These are phyloP conservation scores for Coemansia sp. DNA, from an alignment of 192 early-diverging fungal species.

Conservation along the genomic window DNA sequence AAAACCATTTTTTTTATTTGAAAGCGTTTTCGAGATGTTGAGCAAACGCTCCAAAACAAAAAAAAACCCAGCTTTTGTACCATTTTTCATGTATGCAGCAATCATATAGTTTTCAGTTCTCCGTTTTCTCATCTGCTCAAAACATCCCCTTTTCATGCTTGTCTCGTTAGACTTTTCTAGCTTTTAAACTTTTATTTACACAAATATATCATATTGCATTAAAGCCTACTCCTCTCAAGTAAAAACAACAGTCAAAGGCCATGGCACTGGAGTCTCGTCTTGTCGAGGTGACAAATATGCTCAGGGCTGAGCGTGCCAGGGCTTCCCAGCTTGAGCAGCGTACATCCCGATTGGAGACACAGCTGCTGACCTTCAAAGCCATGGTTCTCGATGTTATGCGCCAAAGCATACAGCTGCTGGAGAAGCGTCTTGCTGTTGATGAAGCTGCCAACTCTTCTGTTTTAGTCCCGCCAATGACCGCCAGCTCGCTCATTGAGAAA, in stretches of 20 bases:
- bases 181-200: too few relatives aligned
- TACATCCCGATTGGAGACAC: neutral
- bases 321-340: neutral
- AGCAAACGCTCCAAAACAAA: too few relatives aligned
- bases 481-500: neutral
- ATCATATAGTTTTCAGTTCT: too few relatives aligned
- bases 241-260: neutral
- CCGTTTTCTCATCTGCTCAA: too few relatives aligned
- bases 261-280: conserved; percentile 2
- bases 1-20: too few relatives aligned
- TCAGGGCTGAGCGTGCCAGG: neutral
- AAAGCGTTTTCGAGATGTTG: too few relatives aligned
- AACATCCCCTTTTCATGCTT: too few relatives aligned
- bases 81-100: too few relatives aligned
- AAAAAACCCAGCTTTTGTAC: too few relatives aligned
- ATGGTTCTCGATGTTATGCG: neutral
- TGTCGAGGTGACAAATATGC: neutral
- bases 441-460: neutral
- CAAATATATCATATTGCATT: neutral
- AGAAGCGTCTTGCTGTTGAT: neutral
- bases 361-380: neutral
- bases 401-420: neutral
- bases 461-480: neutral
- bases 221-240: neutral
- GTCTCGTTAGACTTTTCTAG: too few relatives aligned